phyloP scores from a whole-genome alignment of 2,329 filamentous ascomycete genomes.

The Aspergillus felis region DNA sequence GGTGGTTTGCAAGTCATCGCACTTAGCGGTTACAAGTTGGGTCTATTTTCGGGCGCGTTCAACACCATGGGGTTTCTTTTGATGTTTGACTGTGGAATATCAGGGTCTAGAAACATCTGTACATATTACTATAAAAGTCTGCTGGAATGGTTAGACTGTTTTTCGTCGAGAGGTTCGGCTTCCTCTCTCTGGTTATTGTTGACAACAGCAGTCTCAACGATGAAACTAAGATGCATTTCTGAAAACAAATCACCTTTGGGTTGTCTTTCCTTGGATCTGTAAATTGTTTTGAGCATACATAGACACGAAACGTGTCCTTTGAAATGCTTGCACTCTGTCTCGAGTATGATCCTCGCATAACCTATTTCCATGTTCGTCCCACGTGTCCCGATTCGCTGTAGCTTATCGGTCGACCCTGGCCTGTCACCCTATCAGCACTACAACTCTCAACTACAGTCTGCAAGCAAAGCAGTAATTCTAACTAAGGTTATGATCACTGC shows the following conservation, averaged over 20 bases:
- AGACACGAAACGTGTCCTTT: not conserved
- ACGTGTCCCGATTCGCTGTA: not conserved
- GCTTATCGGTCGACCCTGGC: not conserved
- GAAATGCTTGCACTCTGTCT: not conserved
- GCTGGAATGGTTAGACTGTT: slow-evolving; percentile 5
- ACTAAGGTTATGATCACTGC: not conserved
- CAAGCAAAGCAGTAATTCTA: not conserved
- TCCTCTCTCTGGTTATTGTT: slow-evolving; percentile 2
- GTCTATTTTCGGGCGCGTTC: slow-evolving; percentile 11
- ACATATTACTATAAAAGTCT: slow-evolving; percentile 20
- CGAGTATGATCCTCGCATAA: not conserved
- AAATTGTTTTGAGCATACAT: not conserved
- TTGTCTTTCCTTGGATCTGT: not conserved
- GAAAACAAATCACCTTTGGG: not conserved
- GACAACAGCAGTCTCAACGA: not conserved
- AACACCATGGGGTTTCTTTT: slow-evolving; percentile 14
- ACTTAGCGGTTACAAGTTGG: slow-evolving; percentile 18
- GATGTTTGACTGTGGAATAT: slow-evolving; percentile 16
- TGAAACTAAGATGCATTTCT: not conserved
- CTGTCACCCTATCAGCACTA: not conserved
- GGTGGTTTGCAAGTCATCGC: slow-evolving; percentile 27
- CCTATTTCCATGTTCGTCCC: not conserved
- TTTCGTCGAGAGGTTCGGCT: slow-evolving; percentile 3
- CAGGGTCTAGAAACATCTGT: slow-evolving; percentile 9
- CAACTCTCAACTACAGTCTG: not conserved